Conservation (phyloP, 345 rosid species). For the Psidium guajava region DNA sequence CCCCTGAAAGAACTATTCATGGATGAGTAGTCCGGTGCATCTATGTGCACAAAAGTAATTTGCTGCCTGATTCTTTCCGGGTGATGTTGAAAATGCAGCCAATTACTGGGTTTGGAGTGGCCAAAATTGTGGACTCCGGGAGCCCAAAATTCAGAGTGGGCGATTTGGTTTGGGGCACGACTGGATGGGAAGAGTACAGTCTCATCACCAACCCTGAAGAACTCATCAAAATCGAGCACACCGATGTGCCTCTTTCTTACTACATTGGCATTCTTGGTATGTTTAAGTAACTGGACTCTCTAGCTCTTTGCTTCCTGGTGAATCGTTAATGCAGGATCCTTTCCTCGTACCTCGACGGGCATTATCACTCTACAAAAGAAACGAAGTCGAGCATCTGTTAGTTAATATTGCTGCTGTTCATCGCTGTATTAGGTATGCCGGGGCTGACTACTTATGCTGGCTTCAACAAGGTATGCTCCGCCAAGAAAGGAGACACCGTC, state of each 20-base stretch:
- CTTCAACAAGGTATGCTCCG: slow-evolving; percentile 1
- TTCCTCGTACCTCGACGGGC: not conserved
- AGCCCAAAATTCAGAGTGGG: slow-evolving; percentile 38
- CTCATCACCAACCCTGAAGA: slow-evolving; percentile 24
- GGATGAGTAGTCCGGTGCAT: not conserved
- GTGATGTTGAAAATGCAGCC: slow-evolving; percentile 20
- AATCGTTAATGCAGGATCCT: not conserved
- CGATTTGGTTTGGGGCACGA: slow-evolving; percentile 45
- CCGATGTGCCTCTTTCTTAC: slow-evolving; percentile 50
- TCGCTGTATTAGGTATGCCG: slow-evolving; percentile 1
- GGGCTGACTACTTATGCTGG: slow-evolving; percentile 6
- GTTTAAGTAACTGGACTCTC: too few relatives aligned
- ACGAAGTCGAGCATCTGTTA: not conserved
- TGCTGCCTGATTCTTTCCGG: not conserved
- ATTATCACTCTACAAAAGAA: fast-evolving
- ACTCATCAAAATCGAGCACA: slow-evolving; percentile 38
- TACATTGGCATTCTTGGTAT: slow-evolving; percentile 73
- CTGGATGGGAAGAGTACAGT: slow-evolving; percentile 78
- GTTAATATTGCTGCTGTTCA: not conserved
- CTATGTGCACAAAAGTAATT: not conserved
- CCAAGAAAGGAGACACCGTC: slow-evolving; percentile 8
- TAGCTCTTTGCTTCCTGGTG: too few relatives aligned
- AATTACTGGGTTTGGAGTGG: slow-evolving; percentile 63
- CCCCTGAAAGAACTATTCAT: not conserved
- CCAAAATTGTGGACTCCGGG: slow-evolving; percentile 59